phyloP scores from a whole-genome alignment of 169 alveolate genomes.

The Eimeria sp. region DNA sequence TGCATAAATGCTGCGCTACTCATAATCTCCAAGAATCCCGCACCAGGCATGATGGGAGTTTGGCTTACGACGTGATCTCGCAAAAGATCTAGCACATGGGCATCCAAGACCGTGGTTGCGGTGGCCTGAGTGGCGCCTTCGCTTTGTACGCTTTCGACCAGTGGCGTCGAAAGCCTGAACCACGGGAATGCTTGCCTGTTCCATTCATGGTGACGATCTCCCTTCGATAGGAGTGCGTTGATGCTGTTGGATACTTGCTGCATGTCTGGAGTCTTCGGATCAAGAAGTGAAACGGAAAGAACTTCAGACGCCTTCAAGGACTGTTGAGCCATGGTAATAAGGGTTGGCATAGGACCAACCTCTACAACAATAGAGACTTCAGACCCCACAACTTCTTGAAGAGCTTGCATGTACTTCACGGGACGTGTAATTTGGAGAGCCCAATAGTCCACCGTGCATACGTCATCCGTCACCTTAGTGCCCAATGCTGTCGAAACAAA shows the following conservation, averaged over 20 bases:
- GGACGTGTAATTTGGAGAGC: slow-evolving; percentile 73
- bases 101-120: slow-evolving; percentile 26
- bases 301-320: slow-evolving; percentile 40
- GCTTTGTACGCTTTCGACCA: slow-evolving; percentile 25
- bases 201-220: slow-evolving; percentile 55
- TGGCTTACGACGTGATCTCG: slow-evolving; percentile 84
- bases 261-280: slow-evolving; percentile 26
- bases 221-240: slow-evolving; percentile 8
- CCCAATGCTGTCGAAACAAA: slow-evolving; percentile 83
- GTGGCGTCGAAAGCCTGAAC: slow-evolving; percentile 57
- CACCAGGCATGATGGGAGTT: slow-evolving; percentile 86
- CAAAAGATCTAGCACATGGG: slow-evolving; percentile 57
- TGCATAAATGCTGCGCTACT: slow-evolving; percentile 79
- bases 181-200: slow-evolving; percentile 76
- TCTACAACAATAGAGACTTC: slow-evolving; percentile 79
- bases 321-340: slow-evolving; percentile 81
- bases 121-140: slow-evolving; percentile 25
- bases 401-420: slow-evolving; percentile 79
- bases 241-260: slow-evolving; percentile 19
- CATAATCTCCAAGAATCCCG: slow-evolving; percentile 85
- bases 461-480: slow-evolving; percentile 37
- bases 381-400: slow-evolving; percentile 20
- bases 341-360: slow-evolving; percentile 85
- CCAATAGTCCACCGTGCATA: slow-evolving; percentile 82
- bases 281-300: slow-evolving; percentile 45